Evolutionary conservation across 768 basidiomycete genomes (phyloP).

Genomic region (Suillus brevipes): DNA sequence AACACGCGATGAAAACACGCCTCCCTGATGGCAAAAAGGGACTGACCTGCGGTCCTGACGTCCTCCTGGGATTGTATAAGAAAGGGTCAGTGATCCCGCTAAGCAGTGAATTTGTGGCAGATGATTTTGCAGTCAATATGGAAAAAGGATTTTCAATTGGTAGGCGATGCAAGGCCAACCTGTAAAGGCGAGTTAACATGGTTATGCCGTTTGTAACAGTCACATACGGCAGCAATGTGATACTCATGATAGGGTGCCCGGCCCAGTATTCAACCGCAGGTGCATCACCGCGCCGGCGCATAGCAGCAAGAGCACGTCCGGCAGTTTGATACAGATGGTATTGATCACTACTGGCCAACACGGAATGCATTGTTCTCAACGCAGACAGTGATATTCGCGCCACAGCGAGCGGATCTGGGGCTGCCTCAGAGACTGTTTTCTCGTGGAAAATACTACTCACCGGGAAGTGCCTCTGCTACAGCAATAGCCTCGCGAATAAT

Average conservation of each 20-base stretch:
- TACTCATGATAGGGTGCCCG: conserved; percentile 72
- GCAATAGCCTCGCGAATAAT: conserved; percentile 91
- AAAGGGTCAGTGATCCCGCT: conserved; percentile 75
- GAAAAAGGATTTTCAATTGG: conserved; percentile 74
- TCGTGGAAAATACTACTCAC: conserved; percentile 41
- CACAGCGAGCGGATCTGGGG: conserved; percentile 76
- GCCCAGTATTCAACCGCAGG: conserved; percentile 85
- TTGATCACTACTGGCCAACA: conserved; percentile 78
- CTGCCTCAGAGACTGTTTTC: conserved; percentile 5
- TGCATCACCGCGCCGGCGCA: conserved; percentile 74
- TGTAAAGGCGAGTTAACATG: conserved; percentile 29
- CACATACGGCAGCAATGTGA: conserved; percentile 75
- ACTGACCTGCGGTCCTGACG: conserved; percentile 56
- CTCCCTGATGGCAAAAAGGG: conserved; percentile 1
- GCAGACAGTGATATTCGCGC: conserved; percentile 90
- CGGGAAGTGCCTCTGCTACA: conserved; percentile 88
- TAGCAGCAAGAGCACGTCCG: conserved; percentile 67
- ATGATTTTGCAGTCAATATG: conserved; percentile 43
- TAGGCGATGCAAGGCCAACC: conserved; percentile 67
- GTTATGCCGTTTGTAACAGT: conserved; percentile 7
- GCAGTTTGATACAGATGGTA: conserved; percentile 74
- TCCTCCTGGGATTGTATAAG: conserved; percentile 86
- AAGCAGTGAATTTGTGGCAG: conserved; percentile 48
- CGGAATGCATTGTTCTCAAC: conserved; percentile 66
- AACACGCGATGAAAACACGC: conserved; percentile 1